A percentile compares a stretch with the other conserved stretches of the same genome.
Evolutionary conservation across 257 asterid species (phyloP).

Genomic region (Nicotiana otophora): DNA sequence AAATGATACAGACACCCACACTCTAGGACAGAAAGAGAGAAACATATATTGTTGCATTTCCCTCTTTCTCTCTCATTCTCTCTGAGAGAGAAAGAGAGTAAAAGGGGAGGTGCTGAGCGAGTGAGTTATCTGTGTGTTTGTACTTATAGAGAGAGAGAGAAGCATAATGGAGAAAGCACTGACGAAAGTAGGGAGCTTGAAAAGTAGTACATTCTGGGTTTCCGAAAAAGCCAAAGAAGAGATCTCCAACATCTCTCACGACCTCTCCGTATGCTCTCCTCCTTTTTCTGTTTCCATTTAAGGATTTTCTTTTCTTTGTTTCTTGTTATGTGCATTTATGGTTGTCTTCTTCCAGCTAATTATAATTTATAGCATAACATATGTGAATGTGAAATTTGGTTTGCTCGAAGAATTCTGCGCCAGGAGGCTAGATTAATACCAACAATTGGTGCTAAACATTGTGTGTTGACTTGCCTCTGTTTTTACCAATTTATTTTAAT

Average conservation of each 20-base stretch:
- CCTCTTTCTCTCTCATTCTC: not conserved
- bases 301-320: not conserved
- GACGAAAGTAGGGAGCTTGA: constrained; percentile 75
- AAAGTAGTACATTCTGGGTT: constrained; percentile 83
- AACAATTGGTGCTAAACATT: not conserved
- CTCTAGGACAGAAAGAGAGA: not conserved
- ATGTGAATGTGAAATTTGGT: not conserved
- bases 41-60: not conserved
- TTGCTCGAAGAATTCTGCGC: not conserved
- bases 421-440: not conserved
- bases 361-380: not conserved
- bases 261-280: constrained; percentile 51
- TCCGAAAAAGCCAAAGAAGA: constrained; percentile 93
- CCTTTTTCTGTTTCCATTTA: not conserved
- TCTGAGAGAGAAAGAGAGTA: too few species aligned
- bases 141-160: not conserved
- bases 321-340: not conserved
- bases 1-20: not conserved
- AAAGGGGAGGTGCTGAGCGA: not conserved
- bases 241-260: constrained; percentile 83
- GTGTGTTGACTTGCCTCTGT: not conserved
- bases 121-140: not conserved
- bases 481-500: not conserved
- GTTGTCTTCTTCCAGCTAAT: not conserved
- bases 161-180: constrained; percentile 74